These are phyloP conservation scores for Lactarius deliciosus DNA, from an alignment of 768 basidiomycete species.

Conservation along the genomic window DNA sequence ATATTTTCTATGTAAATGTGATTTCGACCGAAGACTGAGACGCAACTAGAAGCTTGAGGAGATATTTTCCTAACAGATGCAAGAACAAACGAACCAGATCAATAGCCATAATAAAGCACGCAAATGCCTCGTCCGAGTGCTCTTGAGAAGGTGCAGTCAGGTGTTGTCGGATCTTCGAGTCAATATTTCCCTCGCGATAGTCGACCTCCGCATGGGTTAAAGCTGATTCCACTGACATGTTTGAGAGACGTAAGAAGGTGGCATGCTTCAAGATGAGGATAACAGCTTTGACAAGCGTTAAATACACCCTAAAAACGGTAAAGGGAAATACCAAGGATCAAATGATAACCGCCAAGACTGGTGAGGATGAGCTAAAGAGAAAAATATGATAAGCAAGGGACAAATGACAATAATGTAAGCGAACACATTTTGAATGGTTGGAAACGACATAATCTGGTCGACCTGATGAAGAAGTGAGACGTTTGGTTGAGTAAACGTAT, in stretches of 20 bases:
- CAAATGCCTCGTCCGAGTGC: neutral
- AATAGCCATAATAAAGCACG: neutral
- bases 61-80: neutral
- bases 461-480: too few species aligned
- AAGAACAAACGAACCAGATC: neutral
- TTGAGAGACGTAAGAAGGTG: neutral
- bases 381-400: neutral
- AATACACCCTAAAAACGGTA: neutral
- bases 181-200: neutral
- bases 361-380: neutral
- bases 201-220: neutral
- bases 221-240: neutral
- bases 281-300: neutral
- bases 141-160: neutral
- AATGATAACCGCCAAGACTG: neutral
- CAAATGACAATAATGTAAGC: accelerated
- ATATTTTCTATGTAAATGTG: too few species aligned
- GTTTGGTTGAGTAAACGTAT: neutral
- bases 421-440: neutral
- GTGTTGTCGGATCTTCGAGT: neutral
- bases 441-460: too few species aligned
- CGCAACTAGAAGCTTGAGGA: too few species aligned
- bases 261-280: neutral
- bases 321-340: neutral
- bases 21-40: too few species aligned